Conservation (phyloP, 139 green algal genomes). For the Volvox reticuliferus region DNA sequence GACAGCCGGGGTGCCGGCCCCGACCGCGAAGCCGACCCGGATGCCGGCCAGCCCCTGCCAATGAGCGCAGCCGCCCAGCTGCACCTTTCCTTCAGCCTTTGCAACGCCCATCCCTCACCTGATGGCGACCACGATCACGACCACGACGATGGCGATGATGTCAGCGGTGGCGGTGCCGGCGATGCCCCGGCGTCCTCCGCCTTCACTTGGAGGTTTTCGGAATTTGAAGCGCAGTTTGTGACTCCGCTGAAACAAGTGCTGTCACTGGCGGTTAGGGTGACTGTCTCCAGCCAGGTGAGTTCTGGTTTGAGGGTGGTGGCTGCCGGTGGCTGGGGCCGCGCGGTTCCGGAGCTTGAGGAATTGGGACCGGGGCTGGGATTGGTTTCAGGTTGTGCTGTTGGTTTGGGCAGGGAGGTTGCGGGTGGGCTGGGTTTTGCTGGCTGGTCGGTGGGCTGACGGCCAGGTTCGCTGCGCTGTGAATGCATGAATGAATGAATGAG, state of each 20-base stretch:
- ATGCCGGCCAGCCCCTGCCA: background rate
- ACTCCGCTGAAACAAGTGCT: conserved; percentile 34
- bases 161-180: background rate
- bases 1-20: no score
- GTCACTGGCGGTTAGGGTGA: conserved; percentile 7
- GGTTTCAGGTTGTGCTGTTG: no score
- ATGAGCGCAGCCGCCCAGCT: conserved; percentile 29
- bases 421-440: no score
- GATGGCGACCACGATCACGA: no score
- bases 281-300: conserved; percentile 55
- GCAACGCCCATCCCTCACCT: conserved; percentile 49
- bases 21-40: background rate
- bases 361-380: no score
- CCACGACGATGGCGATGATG: background rate
- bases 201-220: conserved; percentile 42
- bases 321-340: background rate
- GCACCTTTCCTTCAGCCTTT: conserved; percentile 61
- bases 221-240: conserved; percentile 47
- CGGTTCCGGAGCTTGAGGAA: no score
- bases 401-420: no score
- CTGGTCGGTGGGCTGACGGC: no score
- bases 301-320: background rate
- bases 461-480: no score
- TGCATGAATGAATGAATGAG: no score
- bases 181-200: background rate